Conservation (phyloP, 2,329 filamentous ascomycete species). For the Lojkania enalia region DNA sequence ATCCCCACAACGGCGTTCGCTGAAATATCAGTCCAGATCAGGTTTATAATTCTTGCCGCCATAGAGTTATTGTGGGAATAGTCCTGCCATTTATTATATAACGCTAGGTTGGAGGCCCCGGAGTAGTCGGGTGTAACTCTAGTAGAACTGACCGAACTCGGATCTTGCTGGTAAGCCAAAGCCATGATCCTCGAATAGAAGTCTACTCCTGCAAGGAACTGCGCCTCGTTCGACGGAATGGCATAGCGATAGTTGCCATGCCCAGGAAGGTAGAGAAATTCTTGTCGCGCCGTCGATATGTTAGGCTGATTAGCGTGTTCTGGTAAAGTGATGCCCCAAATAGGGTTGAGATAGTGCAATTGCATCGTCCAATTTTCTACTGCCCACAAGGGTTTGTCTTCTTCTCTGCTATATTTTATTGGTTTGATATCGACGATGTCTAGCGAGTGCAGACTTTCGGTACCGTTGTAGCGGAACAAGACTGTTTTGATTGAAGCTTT, state of each 20-base stretch:
- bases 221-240: slow-evolving; percentile 9
- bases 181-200: slow-evolving; percentile 36
- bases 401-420: slow-evolving; percentile 43
- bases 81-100: slow-evolving; percentile 49
- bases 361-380: slow-evolving; percentile 39
- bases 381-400: slow-evolving; percentile 42
- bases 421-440: slow-evolving; percentile 39
- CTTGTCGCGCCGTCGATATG: slow-evolving; percentile 38
- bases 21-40: slow-evolving; percentile 52
- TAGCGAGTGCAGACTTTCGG: slow-evolving; percentile 40
- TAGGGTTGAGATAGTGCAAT: slow-evolving; percentile 25
- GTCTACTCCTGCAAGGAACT: slow-evolving; percentile 43
- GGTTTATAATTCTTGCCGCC: slow-evolving; percentile 46
- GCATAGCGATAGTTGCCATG: slow-evolving; percentile 5
- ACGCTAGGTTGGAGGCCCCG: slow-evolving; percentile 41
- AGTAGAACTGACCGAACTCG: background rate
- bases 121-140: background rate
- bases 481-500: slow-evolving; percentile 53
- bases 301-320: slow-evolving; percentile 37
- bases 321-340: slow-evolving; percentile 49
- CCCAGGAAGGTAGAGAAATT: slow-evolving; percentile 40
- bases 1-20: slow-evolving; percentile 51
- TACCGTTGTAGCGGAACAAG: slow-evolving; percentile 48
- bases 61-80: slow-evolving; percentile 30
- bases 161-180: slow-evolving; percentile 16